These are phyloP conservation scores for Dendrobium nobile DNA, from an alignment of 106 monocot species.

Conservation along the genomic window DNA sequence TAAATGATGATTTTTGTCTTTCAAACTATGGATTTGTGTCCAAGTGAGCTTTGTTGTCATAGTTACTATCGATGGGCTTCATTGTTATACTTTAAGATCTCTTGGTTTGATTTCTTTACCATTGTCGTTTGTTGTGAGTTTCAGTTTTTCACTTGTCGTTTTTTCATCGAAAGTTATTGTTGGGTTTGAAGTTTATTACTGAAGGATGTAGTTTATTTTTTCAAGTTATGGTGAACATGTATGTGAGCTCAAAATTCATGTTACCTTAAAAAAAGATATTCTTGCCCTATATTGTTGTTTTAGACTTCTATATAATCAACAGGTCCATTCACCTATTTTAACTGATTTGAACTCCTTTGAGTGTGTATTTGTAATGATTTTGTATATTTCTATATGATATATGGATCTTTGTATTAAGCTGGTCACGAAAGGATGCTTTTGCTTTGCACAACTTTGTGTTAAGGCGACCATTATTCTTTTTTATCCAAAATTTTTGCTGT, in stretches of 20 bases:
- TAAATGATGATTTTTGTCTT: slow-evolving; percentile 9
- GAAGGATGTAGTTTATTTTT: neutral
- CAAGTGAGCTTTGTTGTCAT: slow-evolving; percentile 35
- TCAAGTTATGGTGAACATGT: too few species aligned
- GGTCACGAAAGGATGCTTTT: neutral
- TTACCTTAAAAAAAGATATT: neutral
- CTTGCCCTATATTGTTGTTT: neutral
- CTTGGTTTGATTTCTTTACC: neutral
- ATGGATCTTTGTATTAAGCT: neutral
- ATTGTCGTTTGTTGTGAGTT: neutral
- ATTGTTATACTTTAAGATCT: neutral
- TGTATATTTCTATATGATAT: neutral
- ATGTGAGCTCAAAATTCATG: neutral
- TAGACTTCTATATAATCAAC: neutral
- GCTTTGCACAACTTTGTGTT: neutral
- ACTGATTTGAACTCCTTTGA: neutral
- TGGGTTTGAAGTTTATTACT: neutral
- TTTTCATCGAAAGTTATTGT: neutral
- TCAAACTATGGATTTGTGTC: slow-evolving; percentile 14
- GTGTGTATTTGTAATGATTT: neutral
- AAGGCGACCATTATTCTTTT: neutral
- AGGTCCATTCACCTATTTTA: neutral
- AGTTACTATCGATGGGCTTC: slow-evolving; percentile 24
- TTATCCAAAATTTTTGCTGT: neutral
- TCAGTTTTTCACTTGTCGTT: neutral